Conservation (phyloP, 345 rosid genomes). For the Bruguiera parviflora region DNA sequence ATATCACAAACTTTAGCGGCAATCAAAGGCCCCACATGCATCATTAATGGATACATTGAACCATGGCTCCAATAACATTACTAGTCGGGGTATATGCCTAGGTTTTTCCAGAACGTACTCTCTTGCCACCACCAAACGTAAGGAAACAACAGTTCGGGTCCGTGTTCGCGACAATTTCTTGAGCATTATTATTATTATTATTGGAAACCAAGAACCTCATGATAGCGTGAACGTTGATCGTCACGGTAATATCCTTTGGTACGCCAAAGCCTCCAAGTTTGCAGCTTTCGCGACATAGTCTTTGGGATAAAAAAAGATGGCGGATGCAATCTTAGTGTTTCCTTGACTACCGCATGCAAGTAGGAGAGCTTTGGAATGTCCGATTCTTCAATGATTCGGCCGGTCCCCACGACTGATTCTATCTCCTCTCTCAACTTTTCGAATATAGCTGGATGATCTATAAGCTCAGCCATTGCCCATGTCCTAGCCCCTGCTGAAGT, state of each 20-base stretch:
- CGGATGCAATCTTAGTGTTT: constrained; percentile 15
- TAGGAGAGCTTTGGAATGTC: constrained; percentile 19
- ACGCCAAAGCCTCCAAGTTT: constrained; percentile 13
- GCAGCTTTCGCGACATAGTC: constrained; percentile 12
- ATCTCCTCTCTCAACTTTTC: constrained; percentile 20
- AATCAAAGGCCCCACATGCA: too few species aligned
- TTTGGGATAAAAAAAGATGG: neutral
- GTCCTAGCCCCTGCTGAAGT: constrained; percentile 18
- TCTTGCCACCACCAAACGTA: constrained; percentile 22
- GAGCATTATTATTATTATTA: neutral
- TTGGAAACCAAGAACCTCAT: constrained; percentile 16
- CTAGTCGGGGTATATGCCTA: neutral
- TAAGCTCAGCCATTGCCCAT: constrained; percentile 16
- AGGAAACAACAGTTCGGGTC: neutral
- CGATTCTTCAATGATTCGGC: constrained; percentile 14
- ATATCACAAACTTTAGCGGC: too few species aligned
- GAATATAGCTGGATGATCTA: constrained; percentile 17
- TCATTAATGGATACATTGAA: neutral
- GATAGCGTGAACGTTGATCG: constrained; percentile 10
- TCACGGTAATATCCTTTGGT: neutral
- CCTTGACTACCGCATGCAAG: constrained; percentile 20
- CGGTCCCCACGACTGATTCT: constrained; percentile 5
- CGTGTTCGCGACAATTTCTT: neutral
- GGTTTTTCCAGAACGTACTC: constrained; percentile 13
- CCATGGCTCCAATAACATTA: constrained; percentile 9